phyloP scores from a whole-genome alignment of 106 monocot species.

The Dendrobium huoshanense region DNA sequence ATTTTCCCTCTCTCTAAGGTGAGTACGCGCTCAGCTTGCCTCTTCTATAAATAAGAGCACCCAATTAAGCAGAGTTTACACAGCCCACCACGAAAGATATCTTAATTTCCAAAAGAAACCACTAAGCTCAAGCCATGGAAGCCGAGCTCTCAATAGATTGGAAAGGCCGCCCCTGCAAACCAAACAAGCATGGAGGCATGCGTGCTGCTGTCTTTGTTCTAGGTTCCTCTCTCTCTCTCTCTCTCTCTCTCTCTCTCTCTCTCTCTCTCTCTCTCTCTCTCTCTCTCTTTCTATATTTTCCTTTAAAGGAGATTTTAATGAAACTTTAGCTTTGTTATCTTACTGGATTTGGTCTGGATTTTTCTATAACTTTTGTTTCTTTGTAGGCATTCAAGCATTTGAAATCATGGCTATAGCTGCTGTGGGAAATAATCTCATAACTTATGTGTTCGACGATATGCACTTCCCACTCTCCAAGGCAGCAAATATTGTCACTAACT shows the following conservation, averaged over 20 bases:
- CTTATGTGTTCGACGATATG: conserved; percentile 96
- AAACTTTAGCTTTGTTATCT: background rate
- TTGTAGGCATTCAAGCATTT: conserved; percentile 78
- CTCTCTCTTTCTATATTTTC: background rate
- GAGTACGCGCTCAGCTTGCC: background rate
- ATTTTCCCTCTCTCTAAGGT: background rate
- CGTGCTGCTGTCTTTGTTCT: conserved; percentile 79
- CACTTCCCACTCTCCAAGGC: conserved; percentile 75
- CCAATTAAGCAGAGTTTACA: background rate
- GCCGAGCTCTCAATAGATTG: conserved; percentile 58
- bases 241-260: background rate
- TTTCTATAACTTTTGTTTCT: background rate
- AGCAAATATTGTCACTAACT: conserved; percentile 93
- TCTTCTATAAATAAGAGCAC: conserved; percentile 5
- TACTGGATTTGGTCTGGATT: background rate
- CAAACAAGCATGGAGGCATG: conserved; percentile 78
- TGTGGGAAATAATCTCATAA: conserved; percentile 95
- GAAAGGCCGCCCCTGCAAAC: conserved; percentile 71
- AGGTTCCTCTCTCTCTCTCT: conserved; percentile 29
- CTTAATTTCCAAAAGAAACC: background rate
- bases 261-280: conserved; percentile 3
- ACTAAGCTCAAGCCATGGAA: conserved; percentile 1
- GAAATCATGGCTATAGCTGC: conserved; percentile 98
- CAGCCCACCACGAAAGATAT: background rate
- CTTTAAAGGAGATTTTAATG: background rate